Conservation (phyloP, 352 stramenopile species). For the Globisporangium heterothallicum region DNA sequence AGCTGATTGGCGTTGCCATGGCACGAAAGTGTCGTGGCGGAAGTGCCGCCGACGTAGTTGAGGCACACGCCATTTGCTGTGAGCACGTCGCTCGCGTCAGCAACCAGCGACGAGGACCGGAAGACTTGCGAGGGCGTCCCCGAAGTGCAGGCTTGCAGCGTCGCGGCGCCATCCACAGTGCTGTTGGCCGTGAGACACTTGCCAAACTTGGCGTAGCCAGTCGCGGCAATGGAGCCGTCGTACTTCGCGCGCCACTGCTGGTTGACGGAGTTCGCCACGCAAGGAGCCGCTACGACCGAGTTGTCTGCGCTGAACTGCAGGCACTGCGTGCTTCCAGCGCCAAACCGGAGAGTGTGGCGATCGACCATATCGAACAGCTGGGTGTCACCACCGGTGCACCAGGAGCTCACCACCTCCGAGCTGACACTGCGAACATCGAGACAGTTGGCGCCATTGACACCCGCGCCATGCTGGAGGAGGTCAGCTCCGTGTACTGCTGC, state of each 20-base stretch:
- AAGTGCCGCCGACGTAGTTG: background rate
- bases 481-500: background rate
- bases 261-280: background rate
- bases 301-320: constrained; percentile 1
- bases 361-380: constrained; percentile 1
- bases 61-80: background rate
- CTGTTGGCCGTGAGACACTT: background rate
- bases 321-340: background rate
- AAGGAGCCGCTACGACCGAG: background rate
- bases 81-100: background rate
- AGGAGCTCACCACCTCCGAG: background rate
- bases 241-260: constrained; percentile 4
- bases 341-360: background rate
- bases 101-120: background rate
- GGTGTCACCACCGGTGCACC: background rate
- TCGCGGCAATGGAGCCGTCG: background rate
- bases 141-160: background rate
- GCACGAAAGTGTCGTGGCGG: background rate
- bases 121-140: background rate
- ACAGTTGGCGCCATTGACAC: constrained; percentile 5
- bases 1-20: constrained; percentile 1
- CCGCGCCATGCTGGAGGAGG: constrained; percentile 4
- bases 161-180: background rate
- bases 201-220: constrained; percentile 1
- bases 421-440: background rate